Base-by-base conservation (phyloP, 1,284 basidiomycete genomes). In the Ceratobasidium sp. region DNA sequence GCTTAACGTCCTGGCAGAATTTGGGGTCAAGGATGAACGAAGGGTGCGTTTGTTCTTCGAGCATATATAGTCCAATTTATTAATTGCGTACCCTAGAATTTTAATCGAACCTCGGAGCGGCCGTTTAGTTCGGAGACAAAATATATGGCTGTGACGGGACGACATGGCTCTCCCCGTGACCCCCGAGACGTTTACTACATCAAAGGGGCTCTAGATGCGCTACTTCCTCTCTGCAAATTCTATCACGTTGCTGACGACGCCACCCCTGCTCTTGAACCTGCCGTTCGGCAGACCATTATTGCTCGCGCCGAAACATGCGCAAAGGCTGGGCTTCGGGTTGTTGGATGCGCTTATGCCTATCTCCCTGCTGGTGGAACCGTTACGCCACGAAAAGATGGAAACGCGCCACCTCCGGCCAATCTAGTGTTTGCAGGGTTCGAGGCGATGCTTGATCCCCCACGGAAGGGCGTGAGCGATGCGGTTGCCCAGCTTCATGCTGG, bases 91-190 rank as follows among this genome's bases (percentile, higher is more conserved):
- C 30, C 16, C 26, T 77, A 82, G 76, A 80, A 80, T 14, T 98
- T 98, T 80, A 88, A 85, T 36, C 88, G 94, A 39, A 84, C 87
- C 32, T 86, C 85, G 18, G 97, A 98, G 80, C 85, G 89, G 45
- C 90, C 96, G 0, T 99, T 99, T 85, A 93, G 87, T 79, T 98
- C 96, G 1, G 96, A 98, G 77, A 86, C 87, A 74, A 98, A 98
- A 81, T 94, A 87, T 78, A 98, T 98, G 93, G 90, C 91, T 3
- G 89, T 98, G 73, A 91, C 89, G 58, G 96, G 96, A 14, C 78
- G 84, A 10, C 87, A 90, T 80, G 76, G 43, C 30, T 21, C 48
- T 32, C 76, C 76, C 39, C 84, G 78, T 79, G 85, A 80, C 74
- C 81, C 80, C 30, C 84, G 85, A 3, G 94, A 97, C 77, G 88